Base-by-base conservation (phyloP, 2,329 filamentous ascomycete species). In the Fusarium albosuccineum region DNA sequence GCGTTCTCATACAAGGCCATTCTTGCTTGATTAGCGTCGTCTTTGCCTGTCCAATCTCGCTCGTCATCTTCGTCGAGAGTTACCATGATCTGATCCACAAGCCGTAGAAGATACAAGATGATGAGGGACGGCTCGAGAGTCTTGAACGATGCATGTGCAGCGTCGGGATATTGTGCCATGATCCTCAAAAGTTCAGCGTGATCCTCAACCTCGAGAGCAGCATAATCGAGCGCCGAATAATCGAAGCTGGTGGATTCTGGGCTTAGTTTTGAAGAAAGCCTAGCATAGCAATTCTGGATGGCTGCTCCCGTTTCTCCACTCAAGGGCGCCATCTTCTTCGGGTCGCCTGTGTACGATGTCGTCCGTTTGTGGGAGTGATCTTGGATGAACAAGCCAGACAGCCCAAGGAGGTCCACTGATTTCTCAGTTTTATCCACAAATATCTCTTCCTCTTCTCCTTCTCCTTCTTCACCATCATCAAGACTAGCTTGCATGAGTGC, bases 41-140 rank as follows among this genome's bases (percentile, higher is more conserved):
- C 88, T 0, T 54, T 57, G 0, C 14, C 71, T 0, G 49, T n/a
- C 73, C 71, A 73, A 6, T 73, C 73, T n/a, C 68, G 42, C 13
- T 68, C 67, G 1, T 82, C 79, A 8, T 88, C 84, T 79, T 91
- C 77, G 82, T 89, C 78, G 83, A 90, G 81, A 0, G 68, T 70
- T 0, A 10, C 0, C 54, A 58, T 62, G 1, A 71, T 3, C 0
- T 72, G 65, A 3, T 74, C 70, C 0, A 62, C 40, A 0, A 75
- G 13, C 1, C 73, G 64, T 0, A 33, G 4, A 1, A 92, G 78
- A 72, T 91, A 92, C 2, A 84, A 87, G 29, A 91, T 79, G n/a
- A 91, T 83, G 0, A 87, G 89, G 3, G 87, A 83, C 0, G 89
- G 89, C 71, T 92, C 90, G n/a, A 89, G 84, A 0, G 87, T 90